Evolutionary conservation across 2,329 filamentous ascomycete genomes (phyloP), one percentile per base, ranked within the genome.

Genomic region (Xylariaceae sp.): DNA sequence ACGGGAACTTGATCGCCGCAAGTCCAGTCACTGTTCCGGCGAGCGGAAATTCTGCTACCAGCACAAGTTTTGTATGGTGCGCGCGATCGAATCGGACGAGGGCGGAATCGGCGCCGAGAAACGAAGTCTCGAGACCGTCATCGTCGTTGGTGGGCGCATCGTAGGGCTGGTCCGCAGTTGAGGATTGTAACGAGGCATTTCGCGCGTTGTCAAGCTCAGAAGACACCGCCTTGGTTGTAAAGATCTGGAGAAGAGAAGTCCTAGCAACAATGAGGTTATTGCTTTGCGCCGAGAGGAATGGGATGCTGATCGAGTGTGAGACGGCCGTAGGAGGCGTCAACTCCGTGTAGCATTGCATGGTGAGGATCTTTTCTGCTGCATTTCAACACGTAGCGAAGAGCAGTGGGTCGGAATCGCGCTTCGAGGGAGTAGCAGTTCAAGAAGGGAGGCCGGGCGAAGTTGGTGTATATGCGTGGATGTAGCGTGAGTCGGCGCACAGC

Each of bases 271-370:
- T 78, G 62, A 99, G 82, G 70, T 97, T 96, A 71, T 81, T 87
- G 64, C 88, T 84, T 60, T 85, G 80, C 47, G 88, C 74, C 44
- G 87, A 87, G 44, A 87, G 79, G 68, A 99, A 91, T 34, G 91
- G 83, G 39, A 96, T 74, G 56, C 79, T 81, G 66, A 96, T 75
- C 60, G 92, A 89, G 75, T 96, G 88, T 67, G 90, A 92, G 74
- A 97, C 91, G 70, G 92, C 92, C 70, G 92, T 95, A 51, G 94
- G 92, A 76, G 92, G 88, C 71, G 90, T 85, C 71, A 99, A 80
- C 80, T 99, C 94, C 68, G 90, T 92, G 76, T 97, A 97, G 79
- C 90, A 95, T 83, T 97, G 92, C 92, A 97, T 97, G 56, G 55
- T 66, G 61, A 53, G 49, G 42, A 40, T 51, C 21, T 52, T 51